Conservation (phyloP, 148 eudicot genomes). For the Vaccinium vitisidaea region DNA sequence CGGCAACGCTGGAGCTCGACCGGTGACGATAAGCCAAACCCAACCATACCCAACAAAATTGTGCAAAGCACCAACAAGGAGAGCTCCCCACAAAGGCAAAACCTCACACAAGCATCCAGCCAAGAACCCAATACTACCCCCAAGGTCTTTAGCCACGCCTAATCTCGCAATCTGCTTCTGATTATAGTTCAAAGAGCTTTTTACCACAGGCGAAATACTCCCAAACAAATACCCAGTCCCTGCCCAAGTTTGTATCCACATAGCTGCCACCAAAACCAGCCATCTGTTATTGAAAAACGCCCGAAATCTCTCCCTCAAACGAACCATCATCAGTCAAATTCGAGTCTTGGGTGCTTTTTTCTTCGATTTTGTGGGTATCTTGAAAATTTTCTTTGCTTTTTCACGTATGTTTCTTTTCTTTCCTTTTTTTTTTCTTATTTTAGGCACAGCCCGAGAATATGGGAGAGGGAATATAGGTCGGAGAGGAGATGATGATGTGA, state of each 20-base stretch:
- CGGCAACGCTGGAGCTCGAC: constrained; percentile 68
- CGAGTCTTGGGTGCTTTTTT: background rate
- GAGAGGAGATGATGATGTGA: background rate
- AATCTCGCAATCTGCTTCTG: constrained; percentile 83
- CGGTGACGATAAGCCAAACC: constrained; percentile 83
- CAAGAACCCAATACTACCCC: constrained; percentile 92
- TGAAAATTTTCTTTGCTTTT: background rate
- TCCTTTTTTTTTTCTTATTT: too few relatives aligned
- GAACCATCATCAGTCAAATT: constrained; percentile 11
- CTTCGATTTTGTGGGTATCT: background rate
- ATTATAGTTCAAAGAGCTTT: constrained; percentile 67
- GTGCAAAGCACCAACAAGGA: constrained; percentile 83
- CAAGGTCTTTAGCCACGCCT: constrained; percentile 91
- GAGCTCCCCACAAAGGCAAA: constrained; percentile 84
- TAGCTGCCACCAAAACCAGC: constrained; percentile 33
- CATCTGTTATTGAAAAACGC: constrained; percentile 23
- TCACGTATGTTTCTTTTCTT: background rate
- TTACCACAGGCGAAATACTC: constrained; percentile 81
- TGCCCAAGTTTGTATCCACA: constrained; percentile 92
- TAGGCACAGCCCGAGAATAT: background rate
- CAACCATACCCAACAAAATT: constrained; percentile 88
- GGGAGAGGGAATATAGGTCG: background rate
- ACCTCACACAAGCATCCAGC: constrained; percentile 81
- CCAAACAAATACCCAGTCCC: constrained; percentile 94
- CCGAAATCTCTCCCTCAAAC: background rate